Evolutionary conservation across 73 alveolate species (phyloP).

Genomic region (Blepharisma stoltei): DNA sequence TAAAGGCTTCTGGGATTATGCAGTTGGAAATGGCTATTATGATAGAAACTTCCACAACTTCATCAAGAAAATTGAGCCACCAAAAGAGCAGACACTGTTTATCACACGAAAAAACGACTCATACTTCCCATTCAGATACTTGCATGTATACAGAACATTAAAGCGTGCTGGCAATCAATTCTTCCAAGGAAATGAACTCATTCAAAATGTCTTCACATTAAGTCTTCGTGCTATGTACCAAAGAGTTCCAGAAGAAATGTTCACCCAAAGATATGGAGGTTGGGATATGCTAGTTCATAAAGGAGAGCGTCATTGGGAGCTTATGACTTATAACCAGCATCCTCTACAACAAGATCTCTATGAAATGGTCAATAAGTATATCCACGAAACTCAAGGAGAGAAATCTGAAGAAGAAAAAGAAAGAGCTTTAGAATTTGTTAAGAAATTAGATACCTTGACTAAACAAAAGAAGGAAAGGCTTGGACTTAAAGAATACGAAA

Average conservation of each 20-base stretch:
- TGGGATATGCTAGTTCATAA: conserved; percentile 26
- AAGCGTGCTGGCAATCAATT: conserved; percentile 10
- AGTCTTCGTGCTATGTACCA: background rate
- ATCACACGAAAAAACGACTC: background rate
- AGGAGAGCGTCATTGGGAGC: conserved; percentile 21
- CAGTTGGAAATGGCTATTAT: background rate
- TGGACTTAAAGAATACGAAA: background rate
- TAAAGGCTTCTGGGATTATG: conserved; percentile 29
- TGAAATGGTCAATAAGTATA: conserved; percentile 9
- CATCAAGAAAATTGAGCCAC: conserved; percentile 19
- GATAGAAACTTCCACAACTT: conserved; percentile 13
- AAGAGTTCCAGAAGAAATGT: background rate
- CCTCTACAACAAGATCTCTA: conserved; percentile 26
- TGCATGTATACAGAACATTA: conserved; percentile 21
- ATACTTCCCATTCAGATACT: conserved; percentile 24
- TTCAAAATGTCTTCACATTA: background rate
- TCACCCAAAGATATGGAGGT: background rate
- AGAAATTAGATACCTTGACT: background rate
- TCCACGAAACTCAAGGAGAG: conserved; percentile 13
- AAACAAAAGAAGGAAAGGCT: background rate
- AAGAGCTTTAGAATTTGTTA: background rate
- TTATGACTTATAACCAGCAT: conserved; percentile 24
- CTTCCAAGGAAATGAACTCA: conserved; percentile 19
- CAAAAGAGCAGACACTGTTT: background rate
- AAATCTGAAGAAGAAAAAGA: conserved; percentile 20